These are phyloP conservation scores for Cordyceps cicadae DNA, from an alignment of 2,329 filamentous ascomycete genomes.

Conservation along the genomic window DNA sequence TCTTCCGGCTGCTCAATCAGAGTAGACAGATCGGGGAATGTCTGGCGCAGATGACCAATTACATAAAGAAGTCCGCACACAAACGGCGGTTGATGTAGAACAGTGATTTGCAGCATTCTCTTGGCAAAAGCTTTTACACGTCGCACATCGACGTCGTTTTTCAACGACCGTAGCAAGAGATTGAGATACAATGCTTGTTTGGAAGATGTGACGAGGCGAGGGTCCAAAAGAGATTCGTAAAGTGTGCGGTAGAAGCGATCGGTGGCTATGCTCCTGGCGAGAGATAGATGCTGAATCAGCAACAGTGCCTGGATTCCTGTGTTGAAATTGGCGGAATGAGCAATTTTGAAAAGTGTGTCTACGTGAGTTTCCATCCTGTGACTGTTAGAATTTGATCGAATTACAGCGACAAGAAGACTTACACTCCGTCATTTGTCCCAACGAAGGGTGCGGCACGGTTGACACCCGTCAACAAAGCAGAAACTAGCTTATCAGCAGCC, in stretches of 20 bases:
- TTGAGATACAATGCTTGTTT: slow-evolving; percentile 96
- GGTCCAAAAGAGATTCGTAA: slow-evolving; percentile 90
- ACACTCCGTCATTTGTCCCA: slow-evolving; percentile 67
- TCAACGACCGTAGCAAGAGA: slow-evolving; percentile 77
- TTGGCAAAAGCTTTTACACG: slow-evolving; percentile 95
- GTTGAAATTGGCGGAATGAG: slow-evolving; percentile 98
- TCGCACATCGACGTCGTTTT: slow-evolving; percentile 81
- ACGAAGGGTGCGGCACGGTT: slow-evolving; percentile 95
- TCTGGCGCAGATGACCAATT: slow-evolving; percentile 67
- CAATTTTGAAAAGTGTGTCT: slow-evolving; percentile 89
- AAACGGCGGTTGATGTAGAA: slow-evolving; percentile 86
- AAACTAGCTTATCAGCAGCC: slow-evolving; percentile 77
- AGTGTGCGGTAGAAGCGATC: slow-evolving; percentile 93
- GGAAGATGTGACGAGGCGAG: slow-evolving; percentile 77
- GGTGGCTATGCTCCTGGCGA: slow-evolving; percentile 68
- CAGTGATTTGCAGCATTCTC: slow-evolving; percentile 77
- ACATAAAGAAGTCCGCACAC: slow-evolving; percentile 89
- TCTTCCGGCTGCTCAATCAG: slow-evolving; percentile 76
- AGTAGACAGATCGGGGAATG: slow-evolving; percentile 71
- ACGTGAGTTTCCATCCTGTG: slow-evolving; percentile 73
- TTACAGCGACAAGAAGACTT: slow-evolving; percentile 23
- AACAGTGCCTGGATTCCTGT: slow-evolving; percentile 93
- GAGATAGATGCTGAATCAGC: slow-evolving; percentile 85
- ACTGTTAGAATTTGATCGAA: slow-evolving; percentile 2
- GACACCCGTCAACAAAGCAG: slow-evolving; percentile 84